Evolutionary conservation across 768 basidiomycete genomes (phyloP), one percentile per base, ranked within the genome.

Genomic region (Clavulina sp.): DNA sequence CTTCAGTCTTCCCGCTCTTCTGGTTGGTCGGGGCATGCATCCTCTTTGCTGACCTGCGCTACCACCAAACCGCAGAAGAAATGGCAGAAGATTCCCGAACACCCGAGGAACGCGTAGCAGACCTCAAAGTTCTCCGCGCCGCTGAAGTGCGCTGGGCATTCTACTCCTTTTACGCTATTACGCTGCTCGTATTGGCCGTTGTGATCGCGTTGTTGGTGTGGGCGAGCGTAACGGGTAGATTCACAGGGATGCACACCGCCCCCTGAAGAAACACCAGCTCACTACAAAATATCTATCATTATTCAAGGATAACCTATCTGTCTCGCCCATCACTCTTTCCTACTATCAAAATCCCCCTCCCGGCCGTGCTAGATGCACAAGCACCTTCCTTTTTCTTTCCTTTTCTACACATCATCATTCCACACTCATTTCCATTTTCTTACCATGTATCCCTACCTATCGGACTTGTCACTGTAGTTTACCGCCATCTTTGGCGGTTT

Each of bases 141-240:
- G 53, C 51, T 28, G 53, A 54, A 33, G 36, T 54, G n/a, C 30
- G 52, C 18, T 54, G 53, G 53, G 30, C 53, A 38, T 38, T 9
- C 9, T 19, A 19, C 9, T 38, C 34, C 34, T 19, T 38, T 19
- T 38, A 38, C 34, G 34, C 34, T 9, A 9, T 38, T 19, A 19
- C 19, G 9, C 9, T 19, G 9, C 9, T 38, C 34, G 19, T 19
- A 38, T 19, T 38, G 9, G 9, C 19, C 34, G 19, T 19, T 9
- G 34, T 38, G 9, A 38, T 38, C 34, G 19, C 19, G 9, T 19
- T 38, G 9, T 9, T 38, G 9, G 19, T 19, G 19, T 38, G 19
- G 9, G 9, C 19, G 9, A 19, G 34, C 34, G 34, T 38, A 9
- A 38, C 34, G 9, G 19, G 19, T 9, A 38, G 19, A 38, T 38